phyloP scores from a whole-genome alignment of 2,329 filamentous ascomycete species.

The Trichophyton simii region DNA sequence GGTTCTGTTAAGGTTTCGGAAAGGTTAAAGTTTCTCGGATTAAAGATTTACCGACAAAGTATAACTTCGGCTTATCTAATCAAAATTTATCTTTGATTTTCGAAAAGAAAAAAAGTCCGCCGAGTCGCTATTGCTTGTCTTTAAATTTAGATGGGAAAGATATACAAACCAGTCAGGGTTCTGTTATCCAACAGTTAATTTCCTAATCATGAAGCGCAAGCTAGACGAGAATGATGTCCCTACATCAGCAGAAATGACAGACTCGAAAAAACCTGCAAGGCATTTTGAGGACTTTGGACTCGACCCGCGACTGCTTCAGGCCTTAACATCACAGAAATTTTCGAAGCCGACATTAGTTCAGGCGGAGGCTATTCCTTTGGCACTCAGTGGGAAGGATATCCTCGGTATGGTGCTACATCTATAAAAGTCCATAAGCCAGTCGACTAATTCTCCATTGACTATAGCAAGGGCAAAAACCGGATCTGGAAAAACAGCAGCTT shows the following conservation, averaged over 20 bases:
- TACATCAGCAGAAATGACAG: constrained; percentile 23
- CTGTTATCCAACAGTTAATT: background rate
- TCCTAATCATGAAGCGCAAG: constrained; percentile 37
- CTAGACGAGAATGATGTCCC: constrained; percentile 38
- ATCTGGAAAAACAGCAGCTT: constrained; percentile 95
- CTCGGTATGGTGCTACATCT: constrained; percentile 37
- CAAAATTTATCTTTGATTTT: background rate
- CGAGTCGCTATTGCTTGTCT: background rate
- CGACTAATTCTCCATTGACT: background rate
- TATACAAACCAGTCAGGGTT: background rate
- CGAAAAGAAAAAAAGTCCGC: background rate
- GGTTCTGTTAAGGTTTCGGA: no score
- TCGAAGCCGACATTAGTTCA: constrained; percentile 81
- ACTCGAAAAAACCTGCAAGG: constrained; percentile 22
- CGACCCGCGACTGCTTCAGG: constrained; percentile 75
- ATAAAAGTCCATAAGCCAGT: background rate
- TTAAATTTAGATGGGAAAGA: no score
- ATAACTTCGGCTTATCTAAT: background rate
- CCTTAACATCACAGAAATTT: constrained; percentile 72
- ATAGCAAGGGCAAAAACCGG: constrained; percentile 85
- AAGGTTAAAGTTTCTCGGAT: no score
- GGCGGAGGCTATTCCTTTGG: constrained; percentile 72
- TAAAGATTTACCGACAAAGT: background rate
- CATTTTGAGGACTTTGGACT: constrained; percentile 68
- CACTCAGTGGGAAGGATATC: constrained; percentile 76